Evolutionary conservation across 345 rosid genomes (phyloP).

Genomic region (Brassica cretica): DNA sequence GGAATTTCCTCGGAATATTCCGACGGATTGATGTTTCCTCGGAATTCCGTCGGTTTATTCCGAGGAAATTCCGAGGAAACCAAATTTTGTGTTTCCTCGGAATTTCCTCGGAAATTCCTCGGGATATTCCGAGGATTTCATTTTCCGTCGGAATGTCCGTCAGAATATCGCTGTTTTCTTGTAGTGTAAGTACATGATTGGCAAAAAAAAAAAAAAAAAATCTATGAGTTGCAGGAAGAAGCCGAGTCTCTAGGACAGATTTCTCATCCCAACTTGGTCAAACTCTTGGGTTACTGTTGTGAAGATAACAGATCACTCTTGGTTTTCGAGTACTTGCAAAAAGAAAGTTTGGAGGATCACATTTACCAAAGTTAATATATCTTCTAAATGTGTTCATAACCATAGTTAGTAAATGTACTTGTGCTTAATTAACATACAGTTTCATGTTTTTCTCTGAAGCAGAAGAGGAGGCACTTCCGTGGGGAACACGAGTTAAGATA

Average conservation of each 20-base stretch:
- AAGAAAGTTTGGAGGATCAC: neutral
- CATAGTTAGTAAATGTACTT: neutral
- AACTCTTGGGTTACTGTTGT: constrained; percentile 15
- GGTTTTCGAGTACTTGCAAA: constrained; percentile 14
- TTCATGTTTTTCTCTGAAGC: neutral
- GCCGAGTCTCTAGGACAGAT: neutral
- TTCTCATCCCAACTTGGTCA: constrained; percentile 17
- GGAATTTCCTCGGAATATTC: too few species aligned
- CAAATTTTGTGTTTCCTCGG: too few species aligned
- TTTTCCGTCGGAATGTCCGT: too few species aligned
- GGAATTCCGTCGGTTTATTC: too few species aligned
- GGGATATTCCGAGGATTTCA: too few species aligned
- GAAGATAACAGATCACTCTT: constrained; percentile 7
- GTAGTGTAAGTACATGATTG: too few species aligned
- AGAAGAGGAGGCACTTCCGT: constrained; percentile 9
- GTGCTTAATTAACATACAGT: neutral
- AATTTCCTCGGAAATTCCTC: too few species aligned
- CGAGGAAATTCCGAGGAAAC: too few species aligned
- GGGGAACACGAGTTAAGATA: constrained; percentile 23
- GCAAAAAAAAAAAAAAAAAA: too few species aligned
- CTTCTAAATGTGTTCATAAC: neutral
- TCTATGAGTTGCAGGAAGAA: neutral
- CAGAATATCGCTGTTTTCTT: too few species aligned
- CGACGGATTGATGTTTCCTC: too few species aligned
- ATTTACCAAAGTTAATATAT: constrained; percentile 15